Conservation (phyloP, 2,329 filamentous ascomycete genomes). For the Sporothrix schenckii region DNA sequence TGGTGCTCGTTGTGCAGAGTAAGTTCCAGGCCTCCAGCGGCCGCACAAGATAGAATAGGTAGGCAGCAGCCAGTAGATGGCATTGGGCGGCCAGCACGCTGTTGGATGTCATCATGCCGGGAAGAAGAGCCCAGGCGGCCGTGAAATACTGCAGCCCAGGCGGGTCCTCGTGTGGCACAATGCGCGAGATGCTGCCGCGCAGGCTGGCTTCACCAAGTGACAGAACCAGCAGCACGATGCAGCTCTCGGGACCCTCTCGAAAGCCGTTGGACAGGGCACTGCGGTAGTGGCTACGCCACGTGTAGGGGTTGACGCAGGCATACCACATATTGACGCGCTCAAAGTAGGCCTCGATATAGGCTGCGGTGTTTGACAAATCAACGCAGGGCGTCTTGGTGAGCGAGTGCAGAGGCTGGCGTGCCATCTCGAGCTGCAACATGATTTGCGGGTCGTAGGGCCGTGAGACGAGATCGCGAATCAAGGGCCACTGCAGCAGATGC, state of each 20-base stretch:
- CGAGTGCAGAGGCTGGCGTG: conserved; percentile 71
- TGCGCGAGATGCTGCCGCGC: conserved; percentile 73
- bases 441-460: conserved; percentile 79
- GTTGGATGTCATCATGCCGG: conserved; percentile 77
- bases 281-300: conserved; percentile 75
- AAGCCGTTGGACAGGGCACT: conserved; percentile 76
- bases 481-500: conserved; percentile 77
- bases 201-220: conserved; percentile 76
- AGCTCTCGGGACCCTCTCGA: conserved; percentile 77
- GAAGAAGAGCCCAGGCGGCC: conserved; percentile 76
- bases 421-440: conserved; percentile 80
- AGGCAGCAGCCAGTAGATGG: conserved; percentile 77
- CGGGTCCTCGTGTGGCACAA: conserved; percentile 68
- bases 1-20: conserved; percentile 77
- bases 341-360: conserved; percentile 79
- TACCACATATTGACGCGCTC: conserved; percentile 83
- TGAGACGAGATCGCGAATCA: conserved; percentile 76
- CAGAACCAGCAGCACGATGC: conserved; percentile 76
- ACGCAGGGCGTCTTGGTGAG: conserved; percentile 67
- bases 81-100: conserved; percentile 78
- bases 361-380: conserved; percentile 72
- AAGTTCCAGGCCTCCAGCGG: conserved; percentile 83
- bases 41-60: conserved; percentile 79
- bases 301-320: conserved; percentile 80
- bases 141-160: conserved; percentile 80